These are phyloP conservation scores for Beauveria medogensis DNA, from an alignment of 2,329 filamentous ascomycete genomes.

Conservation along the genomic window DNA sequence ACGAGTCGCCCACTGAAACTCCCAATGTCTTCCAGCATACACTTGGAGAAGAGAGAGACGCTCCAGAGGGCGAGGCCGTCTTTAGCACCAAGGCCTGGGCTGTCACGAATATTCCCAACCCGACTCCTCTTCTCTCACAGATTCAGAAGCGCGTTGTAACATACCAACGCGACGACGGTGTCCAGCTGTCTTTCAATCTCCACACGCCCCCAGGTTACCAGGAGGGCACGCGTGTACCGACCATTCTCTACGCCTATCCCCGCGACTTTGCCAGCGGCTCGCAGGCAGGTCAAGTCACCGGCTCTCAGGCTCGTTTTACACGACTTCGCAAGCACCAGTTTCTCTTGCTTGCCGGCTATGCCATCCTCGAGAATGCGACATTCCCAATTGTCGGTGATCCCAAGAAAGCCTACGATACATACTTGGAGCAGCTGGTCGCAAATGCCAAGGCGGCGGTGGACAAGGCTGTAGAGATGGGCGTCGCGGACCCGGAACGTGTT, in stretches of 20 bases:
- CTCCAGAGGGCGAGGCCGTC: background rate
- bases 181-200: slow-evolving; percentile 1
- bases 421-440: slow-evolving; percentile 4
- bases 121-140: slow-evolving; percentile 43
- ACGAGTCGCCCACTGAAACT: slow-evolving; percentile 1
- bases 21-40: slow-evolving; percentile 4
- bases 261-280: slow-evolving; percentile 1
- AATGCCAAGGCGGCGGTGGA: slow-evolving; percentile 25
- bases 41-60: background rate
- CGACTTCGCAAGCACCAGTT: slow-evolving; percentile 1
- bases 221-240: slow-evolving; percentile 3
- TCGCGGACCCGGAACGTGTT: slow-evolving; percentile 5
- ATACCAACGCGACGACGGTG: slow-evolving; percentile 5
- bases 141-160: slow-evolving; percentile 32
- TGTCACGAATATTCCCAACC: slow-evolving; percentile 7
- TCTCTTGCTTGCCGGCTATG: slow-evolving; percentile 3
- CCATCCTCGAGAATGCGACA: background rate
- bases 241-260: slow-evolving; percentile 8
- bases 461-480: slow-evolving; percentile 54
- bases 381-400: slow-evolving; percentile 7
- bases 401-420: slow-evolving; percentile 4
- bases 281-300: slow-evolving; percentile 1
- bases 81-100: background rate
- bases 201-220: slow-evolving; percentile 6
- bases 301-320: slow-evolving; percentile 1